Base-by-base conservation (phyloP, 176 grass and related monocot genomes). In the Dactylis glomerata region DNA sequence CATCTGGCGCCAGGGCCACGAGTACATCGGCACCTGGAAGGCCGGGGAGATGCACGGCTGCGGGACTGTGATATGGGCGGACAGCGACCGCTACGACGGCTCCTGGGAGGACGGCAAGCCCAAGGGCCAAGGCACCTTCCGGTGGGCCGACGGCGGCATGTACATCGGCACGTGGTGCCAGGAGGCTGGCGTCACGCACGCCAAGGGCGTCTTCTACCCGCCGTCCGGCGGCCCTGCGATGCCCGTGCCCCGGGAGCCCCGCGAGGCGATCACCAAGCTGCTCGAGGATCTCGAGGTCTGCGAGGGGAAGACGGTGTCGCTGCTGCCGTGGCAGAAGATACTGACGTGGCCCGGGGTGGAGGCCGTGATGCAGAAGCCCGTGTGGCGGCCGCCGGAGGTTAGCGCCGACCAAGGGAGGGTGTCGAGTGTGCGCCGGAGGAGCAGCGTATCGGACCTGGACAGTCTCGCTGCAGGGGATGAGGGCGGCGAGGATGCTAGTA, bases 131-230 rank as follows among this genome's bases (percentile, higher is more conserved):
- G 95, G 95, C 5, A 95, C 82, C 27, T 98, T 98, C 85, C 78
- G 82, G 6, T 98, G 95, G 95, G 80, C 92, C 20, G 92, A 98
- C 68, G 96, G 96, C 14, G 86, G 91, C 16, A 75, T 93, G 59
- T 95, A 95, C 78, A 86, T 93, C 14, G 96, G 92, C 12, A 52
- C 80, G 2, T 98, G 96, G 92, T 80, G 61, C 77, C 77, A 82
- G 70, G 91, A 93, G 32, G 75, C 37, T 22, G 92, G 76, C 24
- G 56, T 17, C 20, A 63, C 91, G 26, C 89, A 90, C 51, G 91
- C 88, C 81, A 90, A 91, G 58, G 96, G 92, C 38, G 91, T 91
- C 5, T 98, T 93, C 77, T 93, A 98, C 84, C 88, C 96, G 71
- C 88, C 92, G 24, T 80, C 91, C 16, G 77, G 84, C 0, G 89